A percentile compares a stretch with the other conserved stretches of the same genome.
Conservation (phyloP, 768 basidiomycete genomes). For the Lentinula sp. region DNA sequence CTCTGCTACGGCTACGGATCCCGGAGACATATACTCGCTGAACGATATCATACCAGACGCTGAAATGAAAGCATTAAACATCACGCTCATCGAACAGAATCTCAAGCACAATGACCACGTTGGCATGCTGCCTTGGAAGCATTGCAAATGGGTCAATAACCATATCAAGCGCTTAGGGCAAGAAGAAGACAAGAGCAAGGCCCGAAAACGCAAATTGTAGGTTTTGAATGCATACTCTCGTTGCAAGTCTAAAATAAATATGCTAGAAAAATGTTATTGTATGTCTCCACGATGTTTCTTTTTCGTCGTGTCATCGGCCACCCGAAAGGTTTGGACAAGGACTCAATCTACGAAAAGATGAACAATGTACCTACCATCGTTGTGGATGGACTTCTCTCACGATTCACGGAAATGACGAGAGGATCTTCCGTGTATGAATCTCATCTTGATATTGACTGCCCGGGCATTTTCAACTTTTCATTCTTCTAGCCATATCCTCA, state of each 20-base stretch:
- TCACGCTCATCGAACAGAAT: conserved; percentile 49
- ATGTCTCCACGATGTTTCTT: conserved; percentile 76
- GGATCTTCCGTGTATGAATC: conserved; percentile 55
- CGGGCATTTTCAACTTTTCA: background rate
- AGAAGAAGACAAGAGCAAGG: conserved; percentile 39
- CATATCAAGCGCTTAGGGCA: conserved; percentile 41
- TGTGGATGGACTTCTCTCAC: conserved; percentile 65
- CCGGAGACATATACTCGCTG: conserved; percentile 69
- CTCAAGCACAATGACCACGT: conserved; percentile 39
- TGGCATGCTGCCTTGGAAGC: conserved; percentile 52
- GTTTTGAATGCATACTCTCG: background rate
- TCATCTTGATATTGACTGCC: background rate
- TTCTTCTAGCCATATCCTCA: conserved; percentile 41
- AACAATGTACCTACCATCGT: conserved; percentile 53
- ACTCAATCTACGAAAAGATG: conserved; percentile 51
- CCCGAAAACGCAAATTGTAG: conserved; percentile 50
- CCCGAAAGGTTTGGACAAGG: conserved; percentile 37
- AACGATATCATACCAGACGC: conserved; percentile 73
- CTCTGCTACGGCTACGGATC: conserved; percentile 56
- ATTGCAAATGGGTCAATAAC: conserved; percentile 67
- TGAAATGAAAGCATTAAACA: conserved; percentile 71
- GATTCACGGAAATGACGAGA: conserved; percentile 75
- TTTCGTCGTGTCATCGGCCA: conserved; percentile 45
- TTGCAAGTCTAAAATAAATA: background rate
- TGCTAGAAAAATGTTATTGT: conserved; percentile 68